phyloP scores from a whole-genome alignment of 192 early-diverging fungal genomes.

The Rhizophagus prolifer region DNA sequence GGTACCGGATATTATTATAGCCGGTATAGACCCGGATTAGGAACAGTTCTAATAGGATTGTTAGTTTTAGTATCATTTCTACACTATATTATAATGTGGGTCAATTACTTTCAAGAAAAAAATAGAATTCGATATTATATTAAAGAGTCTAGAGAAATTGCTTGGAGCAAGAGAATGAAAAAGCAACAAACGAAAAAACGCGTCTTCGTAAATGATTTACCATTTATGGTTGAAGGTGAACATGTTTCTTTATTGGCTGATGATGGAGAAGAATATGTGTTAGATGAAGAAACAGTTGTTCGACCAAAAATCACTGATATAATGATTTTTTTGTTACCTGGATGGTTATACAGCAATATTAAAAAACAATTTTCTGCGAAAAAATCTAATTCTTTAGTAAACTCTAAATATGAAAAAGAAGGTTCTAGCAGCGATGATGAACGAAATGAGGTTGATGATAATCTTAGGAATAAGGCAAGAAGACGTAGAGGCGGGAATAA shows the following conservation, averaged over 20 bases:
- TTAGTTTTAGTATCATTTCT: slow-evolving; percentile 53
- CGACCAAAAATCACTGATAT: slow-evolving; percentile 32
- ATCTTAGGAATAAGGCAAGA: not conserved
- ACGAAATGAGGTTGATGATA: slow-evolving; percentile 31
- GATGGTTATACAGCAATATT: slow-evolving; percentile 32
- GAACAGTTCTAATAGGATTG: slow-evolving; percentile 54
- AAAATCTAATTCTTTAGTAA: slow-evolving; percentile 17
- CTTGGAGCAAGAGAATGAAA: slow-evolving; percentile 45
- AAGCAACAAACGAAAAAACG: slow-evolving; percentile 38
- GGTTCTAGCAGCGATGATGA: slow-evolving; percentile 35
- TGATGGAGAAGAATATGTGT: slow-evolving; percentile 40
- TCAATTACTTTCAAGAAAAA: slow-evolving; percentile 62
- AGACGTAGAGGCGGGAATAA: not conserved
- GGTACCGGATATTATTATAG: slow-evolving; percentile 74
- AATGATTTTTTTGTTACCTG: slow-evolving; percentile 32
- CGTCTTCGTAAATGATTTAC: slow-evolving; percentile 39
- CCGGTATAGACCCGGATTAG: slow-evolving; percentile 72
- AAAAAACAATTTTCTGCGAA: slow-evolving; percentile 26
- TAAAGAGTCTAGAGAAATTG: slow-evolving; percentile 37
- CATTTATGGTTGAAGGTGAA: slow-evolving; percentile 43
- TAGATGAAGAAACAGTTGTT: slow-evolving; percentile 38
- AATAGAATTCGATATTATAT: slow-evolving; percentile 45
- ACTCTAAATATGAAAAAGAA: slow-evolving; percentile 33
- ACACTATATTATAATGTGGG: slow-evolving; percentile 63
- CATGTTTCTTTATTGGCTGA: slow-evolving; percentile 38